phyloP scores from a whole-genome alignment of 176 grass and related monocot species.

The Hsuehochloa calcarea region DNA sequence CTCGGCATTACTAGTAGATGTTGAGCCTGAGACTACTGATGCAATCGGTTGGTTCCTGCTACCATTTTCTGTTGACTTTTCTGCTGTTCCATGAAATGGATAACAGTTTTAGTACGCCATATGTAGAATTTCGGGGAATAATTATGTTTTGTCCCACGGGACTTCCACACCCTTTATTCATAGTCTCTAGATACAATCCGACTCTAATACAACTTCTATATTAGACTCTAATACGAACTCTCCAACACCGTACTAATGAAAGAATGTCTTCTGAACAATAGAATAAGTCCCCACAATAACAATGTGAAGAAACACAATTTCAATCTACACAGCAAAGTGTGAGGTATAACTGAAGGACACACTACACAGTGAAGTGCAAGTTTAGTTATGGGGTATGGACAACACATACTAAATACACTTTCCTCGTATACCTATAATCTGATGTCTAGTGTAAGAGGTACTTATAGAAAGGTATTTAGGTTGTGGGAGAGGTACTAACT shows the following conservation, averaged over 20 bases:
- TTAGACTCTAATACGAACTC: too few species aligned
- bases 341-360: not conserved
- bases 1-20: conserved; percentile 67
- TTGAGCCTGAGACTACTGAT: conserved; percentile 75
- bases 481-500: not conserved
- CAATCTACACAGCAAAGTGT: conserved; percentile 5
- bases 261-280: not conserved
- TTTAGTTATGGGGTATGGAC: not conserved
- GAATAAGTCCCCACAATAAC: not conserved
- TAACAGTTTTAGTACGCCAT: conserved; percentile 2
- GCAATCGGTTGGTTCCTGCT: conserved; percentile 71
- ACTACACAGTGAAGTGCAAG: not conserved
- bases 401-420: not conserved
- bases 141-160: too few species aligned
- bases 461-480: not conserved
- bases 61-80: conserved; percentile 74
- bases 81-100: conserved; percentile 54
- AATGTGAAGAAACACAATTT: not conserved
- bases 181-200: too few species aligned
- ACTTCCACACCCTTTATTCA: too few species aligned
- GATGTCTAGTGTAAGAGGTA: not conserved
- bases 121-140: too few species aligned
- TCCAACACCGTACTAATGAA: not conserved
- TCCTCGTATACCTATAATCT: not conserved
- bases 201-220: too few species aligned